Percentiles rank a stretch among this genome's conserved stretches.
Evolutionary conservation across 1,284 basidiomycete species (phyloP).

Genomic region (Kwoniella shivajii): DNA sequence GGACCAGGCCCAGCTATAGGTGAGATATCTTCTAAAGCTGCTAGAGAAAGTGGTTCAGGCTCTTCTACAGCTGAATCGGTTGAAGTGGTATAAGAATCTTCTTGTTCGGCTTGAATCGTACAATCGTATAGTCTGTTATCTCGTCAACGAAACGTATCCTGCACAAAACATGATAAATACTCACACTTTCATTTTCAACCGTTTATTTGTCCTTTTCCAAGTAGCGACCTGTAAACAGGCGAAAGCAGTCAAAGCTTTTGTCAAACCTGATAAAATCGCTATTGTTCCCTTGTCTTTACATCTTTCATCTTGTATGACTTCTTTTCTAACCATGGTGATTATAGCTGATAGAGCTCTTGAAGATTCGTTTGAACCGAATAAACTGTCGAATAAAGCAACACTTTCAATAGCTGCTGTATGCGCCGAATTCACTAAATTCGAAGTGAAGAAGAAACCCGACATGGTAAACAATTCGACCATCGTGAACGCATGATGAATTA

Average conservation of each 20-base stretch:
- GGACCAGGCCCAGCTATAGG: conserved; percentile 16
- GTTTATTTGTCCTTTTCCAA: conserved; percentile 50
- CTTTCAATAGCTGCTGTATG: conserved; percentile 57
- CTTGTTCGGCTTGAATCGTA: conserved; percentile 52
- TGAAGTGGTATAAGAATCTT: conserved; percentile 36
- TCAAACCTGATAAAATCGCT: conserved; percentile 52
- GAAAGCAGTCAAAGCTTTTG: conserved; percentile 59
- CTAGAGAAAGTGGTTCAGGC: background rate
- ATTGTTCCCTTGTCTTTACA: conserved; percentile 49
- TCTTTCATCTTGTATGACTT: conserved; percentile 53
- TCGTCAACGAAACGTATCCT: background rate
- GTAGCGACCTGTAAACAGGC: conserved; percentile 59
- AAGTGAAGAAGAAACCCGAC: conserved; percentile 57
- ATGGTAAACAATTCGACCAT: conserved; percentile 59
- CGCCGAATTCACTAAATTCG: conserved; percentile 47
- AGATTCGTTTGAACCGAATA: conserved; percentile 60
- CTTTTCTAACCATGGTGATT: conserved; percentile 57
- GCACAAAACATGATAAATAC: conserved; percentile 5
- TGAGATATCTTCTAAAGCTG: background rate
- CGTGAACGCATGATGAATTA: conserved; percentile 58
- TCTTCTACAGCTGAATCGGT: background rate
- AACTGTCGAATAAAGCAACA: conserved; percentile 57
- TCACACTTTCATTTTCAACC: conserved; percentile 54
- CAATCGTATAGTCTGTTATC: conserved; percentile 55
- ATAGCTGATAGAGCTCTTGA: conserved; percentile 57